phyloP scores from a whole-genome alignment of 169 alveolate species.

The Cryptosporidium ubiquitum region DNA sequence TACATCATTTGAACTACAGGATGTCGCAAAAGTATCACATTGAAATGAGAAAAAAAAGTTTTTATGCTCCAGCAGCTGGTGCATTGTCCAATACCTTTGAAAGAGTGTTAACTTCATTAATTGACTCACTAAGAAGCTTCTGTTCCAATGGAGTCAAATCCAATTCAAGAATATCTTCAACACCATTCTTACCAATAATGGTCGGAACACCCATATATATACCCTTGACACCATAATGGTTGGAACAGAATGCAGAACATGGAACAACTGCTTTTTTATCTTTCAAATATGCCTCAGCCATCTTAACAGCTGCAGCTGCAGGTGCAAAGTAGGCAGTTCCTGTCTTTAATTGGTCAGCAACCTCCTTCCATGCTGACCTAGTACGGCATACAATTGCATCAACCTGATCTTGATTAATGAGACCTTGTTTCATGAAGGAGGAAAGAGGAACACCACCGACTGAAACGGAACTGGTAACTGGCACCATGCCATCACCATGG shows the following conservation, averaged over 20 bases:
- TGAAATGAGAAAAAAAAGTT: neutral
- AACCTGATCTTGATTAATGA: constrained; percentile 76
- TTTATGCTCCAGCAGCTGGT: constrained; percentile 68
- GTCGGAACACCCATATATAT: constrained; percentile 85
- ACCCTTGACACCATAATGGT: constrained; percentile 82
- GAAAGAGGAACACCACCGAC: constrained; percentile 83
- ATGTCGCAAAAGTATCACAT: neutral
- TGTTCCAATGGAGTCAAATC: constrained; percentile 78
- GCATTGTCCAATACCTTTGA: constrained; percentile 45
- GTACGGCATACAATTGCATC: constrained; percentile 82
- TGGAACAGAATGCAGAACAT: constrained; percentile 83
- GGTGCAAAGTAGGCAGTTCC: constrained; percentile 85
- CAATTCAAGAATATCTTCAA: constrained; percentile 79
- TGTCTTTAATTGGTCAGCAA: constrained; percentile 79
- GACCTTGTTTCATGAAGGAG: constrained; percentile 76
- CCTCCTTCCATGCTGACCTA: constrained; percentile 82
- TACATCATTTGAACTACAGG: constrained; percentile 11
- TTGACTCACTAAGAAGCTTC: constrained; percentile 42
- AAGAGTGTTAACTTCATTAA: constrained; percentile 38
- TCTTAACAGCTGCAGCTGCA: constrained; percentile 81
- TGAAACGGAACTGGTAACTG: constrained; percentile 80
- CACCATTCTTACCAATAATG: constrained; percentile 82
- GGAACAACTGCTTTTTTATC: constrained; percentile 81
- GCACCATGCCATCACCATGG: constrained; percentile 85
- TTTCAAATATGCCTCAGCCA: constrained; percentile 83